These are phyloP conservation scores for Lumnitzera littorea DNA, from an alignment of 345 rosid genomes.

Conservation along the genomic window DNA sequence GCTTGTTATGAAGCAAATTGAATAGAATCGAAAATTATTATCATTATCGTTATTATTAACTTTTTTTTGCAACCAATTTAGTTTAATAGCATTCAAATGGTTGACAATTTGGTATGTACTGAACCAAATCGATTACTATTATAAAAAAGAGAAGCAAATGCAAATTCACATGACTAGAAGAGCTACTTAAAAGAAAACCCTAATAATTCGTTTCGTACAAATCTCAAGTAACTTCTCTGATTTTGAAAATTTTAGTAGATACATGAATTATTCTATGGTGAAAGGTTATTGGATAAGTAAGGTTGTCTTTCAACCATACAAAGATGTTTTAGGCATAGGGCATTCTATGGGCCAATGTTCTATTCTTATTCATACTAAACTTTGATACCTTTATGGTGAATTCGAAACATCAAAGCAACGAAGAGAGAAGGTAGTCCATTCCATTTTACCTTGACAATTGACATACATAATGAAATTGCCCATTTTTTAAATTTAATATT, in stretches of 20 bases:
- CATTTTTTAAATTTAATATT: no score
- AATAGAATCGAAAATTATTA: no score
- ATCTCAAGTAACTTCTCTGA: slow-evolving; percentile 41
- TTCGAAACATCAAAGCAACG: slow-evolving; percentile 82
- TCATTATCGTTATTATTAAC: no score
- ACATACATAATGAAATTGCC: no score
- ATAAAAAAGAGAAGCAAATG: no score
- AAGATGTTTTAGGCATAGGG: slow-evolving; percentile 73
- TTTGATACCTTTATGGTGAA: slow-evolving; percentile 91
- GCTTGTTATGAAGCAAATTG: no score
- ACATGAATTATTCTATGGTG: slow-evolving; percentile 68
- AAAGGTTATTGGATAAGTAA: slow-evolving; percentile 78
- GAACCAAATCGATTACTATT: no score
- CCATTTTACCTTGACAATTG: slow-evolving; percentile 28
- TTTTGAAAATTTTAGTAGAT: slow-evolving; percentile 49
- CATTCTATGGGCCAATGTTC: slow-evolving; percentile 95
- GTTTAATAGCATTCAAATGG: no score
- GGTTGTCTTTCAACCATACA: slow-evolving; percentile 71
- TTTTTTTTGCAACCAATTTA: no score
- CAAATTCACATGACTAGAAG: no score
- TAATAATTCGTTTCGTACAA: slow-evolving; percentile 22
- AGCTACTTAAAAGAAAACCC: no score
- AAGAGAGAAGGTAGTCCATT: slow-evolving; percentile 72
- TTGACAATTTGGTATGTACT: no score
- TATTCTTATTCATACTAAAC: slow-evolving; percentile 82